Conservation (phyloP, 2,329 filamentous ascomycete species). For the Parafenestella ontariensis region DNA sequence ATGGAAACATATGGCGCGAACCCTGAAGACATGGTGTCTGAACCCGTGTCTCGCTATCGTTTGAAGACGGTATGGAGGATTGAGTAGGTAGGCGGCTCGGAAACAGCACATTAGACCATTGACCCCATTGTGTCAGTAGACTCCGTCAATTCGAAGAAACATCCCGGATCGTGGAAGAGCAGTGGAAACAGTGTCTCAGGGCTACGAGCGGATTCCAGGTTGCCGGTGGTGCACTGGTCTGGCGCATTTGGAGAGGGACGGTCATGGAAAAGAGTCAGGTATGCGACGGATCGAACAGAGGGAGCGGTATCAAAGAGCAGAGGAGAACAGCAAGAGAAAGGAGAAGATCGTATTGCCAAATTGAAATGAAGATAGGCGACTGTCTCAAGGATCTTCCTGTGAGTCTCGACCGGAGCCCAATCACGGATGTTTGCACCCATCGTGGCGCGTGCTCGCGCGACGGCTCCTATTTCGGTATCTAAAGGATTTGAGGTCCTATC, state of each 20-base stretch:
- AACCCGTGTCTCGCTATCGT: too few species aligned
- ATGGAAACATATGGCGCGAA: too few species aligned
- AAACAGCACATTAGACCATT: too few species aligned
- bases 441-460: conserved; percentile 7
- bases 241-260: not conserved
- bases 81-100: too few species aligned
- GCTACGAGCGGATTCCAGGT: not conserved
- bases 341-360: not conserved
- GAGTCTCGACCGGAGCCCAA: not conserved
- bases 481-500: conserved; percentile 19
- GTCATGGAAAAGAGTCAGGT: not conserved
- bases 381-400: not conserved
- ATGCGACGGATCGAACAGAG: not conserved
- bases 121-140: too few species aligned
- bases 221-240: not conserved
- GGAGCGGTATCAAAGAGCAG: not conserved
- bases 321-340: not conserved
- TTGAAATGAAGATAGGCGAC: not conserved
- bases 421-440: conserved; percentile 4
- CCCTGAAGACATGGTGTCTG: too few species aligned
- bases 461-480: conserved; percentile 1
- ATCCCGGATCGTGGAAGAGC: not conserved
- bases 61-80: too few species aligned
- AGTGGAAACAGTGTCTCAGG: too few species aligned
- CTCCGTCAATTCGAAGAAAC: not conserved